Evolutionary conservation across 1,139 yeast genomes (phyloP).

Genomic region (Geotrichum fermentans): DNA sequence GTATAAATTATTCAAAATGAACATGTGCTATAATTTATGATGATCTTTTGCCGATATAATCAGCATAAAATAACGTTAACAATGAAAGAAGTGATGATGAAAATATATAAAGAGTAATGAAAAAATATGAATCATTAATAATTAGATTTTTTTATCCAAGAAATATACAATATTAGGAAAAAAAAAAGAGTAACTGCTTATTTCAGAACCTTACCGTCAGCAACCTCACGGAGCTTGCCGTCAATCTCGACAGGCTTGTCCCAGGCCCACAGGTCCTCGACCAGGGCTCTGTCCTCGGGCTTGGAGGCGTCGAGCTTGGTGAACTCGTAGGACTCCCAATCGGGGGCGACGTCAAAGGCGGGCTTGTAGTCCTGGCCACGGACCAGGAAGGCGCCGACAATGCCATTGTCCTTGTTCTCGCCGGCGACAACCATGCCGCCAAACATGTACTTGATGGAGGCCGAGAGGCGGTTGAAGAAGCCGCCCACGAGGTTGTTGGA

Average conservation of each 20-base stretch:
- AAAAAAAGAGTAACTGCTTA: constrained; percentile 32
- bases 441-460: constrained; percentile 88
- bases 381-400: constrained; percentile 87
- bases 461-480: constrained; percentile 92
- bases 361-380: constrained; percentile 90
- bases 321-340: constrained; percentile 85
- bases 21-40: no score
- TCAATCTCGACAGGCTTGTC: constrained; percentile 65
- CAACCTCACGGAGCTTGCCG: constrained; percentile 65
- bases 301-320: constrained; percentile 63
- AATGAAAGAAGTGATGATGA: no score
- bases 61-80: neutral
- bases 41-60: no score
- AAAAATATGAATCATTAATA: neutral
- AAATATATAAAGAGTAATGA: neutral
- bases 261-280: constrained; percentile 81
- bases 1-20: no score
- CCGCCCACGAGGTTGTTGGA: constrained; percentile 98
- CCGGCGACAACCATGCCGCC: constrained; percentile 95
- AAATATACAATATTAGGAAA: no score
- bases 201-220: constrained; percentile 81
- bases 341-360: constrained; percentile 98
- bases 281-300: constrained; percentile 61
- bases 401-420: constrained; percentile 97
- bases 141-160: neutral